phyloP scores from a whole-genome alignment of 495 filamentous ascomycete species.

The Podospora conica region DNA sequence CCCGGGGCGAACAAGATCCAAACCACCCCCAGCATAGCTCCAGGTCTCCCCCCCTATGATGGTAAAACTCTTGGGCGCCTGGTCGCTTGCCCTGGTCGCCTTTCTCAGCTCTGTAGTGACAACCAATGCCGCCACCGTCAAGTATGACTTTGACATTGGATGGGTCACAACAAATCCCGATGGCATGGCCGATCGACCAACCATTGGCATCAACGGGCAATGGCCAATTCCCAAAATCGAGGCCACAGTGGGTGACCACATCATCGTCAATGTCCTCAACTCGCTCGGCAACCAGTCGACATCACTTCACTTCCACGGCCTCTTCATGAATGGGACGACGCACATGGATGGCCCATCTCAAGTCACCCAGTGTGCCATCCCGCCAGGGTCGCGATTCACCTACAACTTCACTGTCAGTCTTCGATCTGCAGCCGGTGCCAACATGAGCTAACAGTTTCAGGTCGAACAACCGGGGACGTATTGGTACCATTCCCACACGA shows the following conservation, averaged over 20 bases:
- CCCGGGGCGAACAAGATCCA: background rate
- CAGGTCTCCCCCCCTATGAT: background rate
- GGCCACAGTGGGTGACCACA: conserved; percentile 61
- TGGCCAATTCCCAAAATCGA: conserved; percentile 70
- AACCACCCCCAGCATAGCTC: background rate
- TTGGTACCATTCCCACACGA: conserved; percentile 34
- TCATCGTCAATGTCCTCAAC: conserved; percentile 70
- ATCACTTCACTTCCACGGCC: conserved; percentile 69
- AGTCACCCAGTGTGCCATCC: conserved; percentile 61
- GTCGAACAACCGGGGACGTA: conserved; percentile 58
- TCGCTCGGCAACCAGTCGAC: conserved; percentile 63
- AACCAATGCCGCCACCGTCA: conserved; percentile 52
- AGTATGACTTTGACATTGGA: conserved; percentile 70
- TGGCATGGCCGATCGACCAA: conserved; percentile 56
- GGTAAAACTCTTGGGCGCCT: background rate
- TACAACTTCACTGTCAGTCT: conserved; percentile 69
- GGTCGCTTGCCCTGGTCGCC: conserved; percentile 7
- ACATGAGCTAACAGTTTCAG: conserved; percentile 26
- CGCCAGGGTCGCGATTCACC: conserved; percentile 57
- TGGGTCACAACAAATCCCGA: conserved; percentile 83
- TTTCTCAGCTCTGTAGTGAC: conserved; percentile 8
- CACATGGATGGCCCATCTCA: conserved; percentile 69
- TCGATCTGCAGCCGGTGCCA: background rate
- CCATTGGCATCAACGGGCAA: conserved; percentile 75
- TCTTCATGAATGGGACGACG: conserved; percentile 64